Evolutionary conservation across 169 alveolate species (phyloP).

Genomic region (Perkinsus olseni): DNA sequence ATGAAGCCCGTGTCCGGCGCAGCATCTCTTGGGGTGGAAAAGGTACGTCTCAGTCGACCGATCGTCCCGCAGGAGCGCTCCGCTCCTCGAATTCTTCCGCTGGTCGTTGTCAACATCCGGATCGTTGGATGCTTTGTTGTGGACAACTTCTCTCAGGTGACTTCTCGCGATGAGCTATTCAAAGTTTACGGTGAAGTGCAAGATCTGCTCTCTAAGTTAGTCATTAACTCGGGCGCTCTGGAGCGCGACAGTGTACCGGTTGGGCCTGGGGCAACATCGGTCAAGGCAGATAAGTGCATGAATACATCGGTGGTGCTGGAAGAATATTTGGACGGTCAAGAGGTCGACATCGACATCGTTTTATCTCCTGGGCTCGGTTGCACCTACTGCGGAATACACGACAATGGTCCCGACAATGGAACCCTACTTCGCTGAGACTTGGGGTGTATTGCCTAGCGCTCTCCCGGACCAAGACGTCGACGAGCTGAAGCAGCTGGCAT

Average conservation of each 20-base stretch:
- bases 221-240: neutral
- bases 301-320: neutral
- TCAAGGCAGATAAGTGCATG: neutral
- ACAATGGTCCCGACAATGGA: neutral
- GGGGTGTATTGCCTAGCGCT: neutral
- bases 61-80: no score
- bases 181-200: neutral
- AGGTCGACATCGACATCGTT: neutral
- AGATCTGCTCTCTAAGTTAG: neutral
- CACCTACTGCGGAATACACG: neutral
- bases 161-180: neutral
- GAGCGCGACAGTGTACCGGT: neutral
- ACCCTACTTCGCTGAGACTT: neutral
- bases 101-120: no score
- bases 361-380: neutral
- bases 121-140: no score
- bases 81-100: no score
- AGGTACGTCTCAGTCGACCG: neutral
- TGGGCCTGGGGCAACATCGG: neutral
- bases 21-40: neutral
- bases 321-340: neutral
- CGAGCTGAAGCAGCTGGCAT: neutral
- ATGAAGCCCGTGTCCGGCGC: neutral
- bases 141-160: neutral
- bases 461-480: neutral